Conservation (phyloP, 371 early-diverging fungal genomes). For the Apophysomyces variabilis region DNA sequence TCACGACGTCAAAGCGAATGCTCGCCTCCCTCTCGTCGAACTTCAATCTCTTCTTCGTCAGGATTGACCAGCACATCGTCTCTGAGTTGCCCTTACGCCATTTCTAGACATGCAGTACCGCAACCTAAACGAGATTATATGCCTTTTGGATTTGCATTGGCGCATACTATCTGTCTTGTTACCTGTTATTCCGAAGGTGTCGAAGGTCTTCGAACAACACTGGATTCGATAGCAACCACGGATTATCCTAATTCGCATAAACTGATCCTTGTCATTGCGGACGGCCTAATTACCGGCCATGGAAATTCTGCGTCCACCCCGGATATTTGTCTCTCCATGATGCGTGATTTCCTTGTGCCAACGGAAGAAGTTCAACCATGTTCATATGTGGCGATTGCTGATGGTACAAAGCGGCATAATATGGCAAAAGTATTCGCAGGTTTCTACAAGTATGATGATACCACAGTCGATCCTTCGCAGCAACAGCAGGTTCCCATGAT, state of each 20-base stretch:
- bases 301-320: constrained; percentile 66
- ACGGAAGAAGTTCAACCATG: constrained; percentile 55
- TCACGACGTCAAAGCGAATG: constrained; percentile 30
- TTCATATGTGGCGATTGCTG: constrained; percentile 90
- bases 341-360: constrained; percentile 59
- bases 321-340: constrained; percentile 72
- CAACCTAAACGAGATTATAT: constrained; percentile 59
- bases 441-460: constrained; percentile 71
- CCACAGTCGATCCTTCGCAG: constrained; percentile 48
- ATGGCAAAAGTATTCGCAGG: constrained; percentile 95
- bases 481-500: constrained; percentile 80
- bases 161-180: constrained; percentile 77
- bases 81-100: constrained; percentile 38
- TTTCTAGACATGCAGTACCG: constrained; percentile 40
- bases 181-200: constrained; percentile 95
- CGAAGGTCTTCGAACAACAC: constrained; percentile 88
- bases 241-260: constrained; percentile 33
- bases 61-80: constrained; percentile 23
- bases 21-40: constrained; percentile 37
- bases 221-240: constrained; percentile 89
- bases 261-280: constrained; percentile 50
- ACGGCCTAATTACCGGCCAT: constrained; percentile 56
- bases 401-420: constrained; percentile 90
- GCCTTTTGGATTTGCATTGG: constrained; percentile 72
- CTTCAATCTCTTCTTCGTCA: constrained; percentile 45